phyloP scores from a whole-genome alignment of 352 stramenopile species.

The Phytophthora pseudosyringae region DNA sequence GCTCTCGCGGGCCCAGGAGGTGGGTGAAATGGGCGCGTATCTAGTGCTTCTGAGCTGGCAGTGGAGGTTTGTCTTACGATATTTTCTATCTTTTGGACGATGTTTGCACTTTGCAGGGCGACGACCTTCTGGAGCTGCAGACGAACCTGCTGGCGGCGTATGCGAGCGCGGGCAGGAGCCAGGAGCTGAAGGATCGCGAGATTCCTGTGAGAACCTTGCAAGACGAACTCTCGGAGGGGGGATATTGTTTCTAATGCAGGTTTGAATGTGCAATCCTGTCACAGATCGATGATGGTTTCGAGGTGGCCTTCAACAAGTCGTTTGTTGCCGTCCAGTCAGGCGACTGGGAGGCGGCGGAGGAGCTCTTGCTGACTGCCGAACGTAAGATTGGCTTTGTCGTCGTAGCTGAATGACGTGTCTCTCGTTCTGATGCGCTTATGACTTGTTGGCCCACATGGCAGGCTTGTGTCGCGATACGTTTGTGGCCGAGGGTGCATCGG shows the following conservation, averaged over 20 bases:
- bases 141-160: constrained; percentile 84
- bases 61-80: not conserved
- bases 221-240: not conserved
- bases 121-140: constrained; percentile 81
- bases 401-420: not conserved
- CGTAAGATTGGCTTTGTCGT: constrained; percentile 39
- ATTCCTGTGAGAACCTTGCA: constrained; percentile 48
- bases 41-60: not conserved
- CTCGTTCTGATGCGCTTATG: not conserved
- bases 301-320: constrained; percentile 88
- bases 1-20: constrained; percentile 48
- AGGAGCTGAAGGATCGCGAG: constrained; percentile 56
- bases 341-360: constrained; percentile 57
- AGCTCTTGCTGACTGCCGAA: constrained; percentile 62
- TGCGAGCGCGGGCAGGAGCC: constrained; percentile 57
- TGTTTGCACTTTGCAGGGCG: constrained; percentile 30
- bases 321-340: constrained; percentile 75
- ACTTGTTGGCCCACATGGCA: constrained; percentile 23
- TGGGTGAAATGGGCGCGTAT: constrained; percentile 1
- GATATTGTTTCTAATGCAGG: constrained; percentile 1
- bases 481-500: constrained; percentile 53
- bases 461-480: constrained; percentile 74
- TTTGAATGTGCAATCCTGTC: constrained; percentile 9
- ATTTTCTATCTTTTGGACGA: constrained; percentile 1
- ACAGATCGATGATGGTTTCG: constrained; percentile 77